A percentile compares a stretch with the other conserved stretches of the same genome.
These are phyloP conservation scores for Aspergillus jensenii DNA, from an alignment of 2,329 filamentous ascomycete genomes.

Conservation along the genomic window DNA sequence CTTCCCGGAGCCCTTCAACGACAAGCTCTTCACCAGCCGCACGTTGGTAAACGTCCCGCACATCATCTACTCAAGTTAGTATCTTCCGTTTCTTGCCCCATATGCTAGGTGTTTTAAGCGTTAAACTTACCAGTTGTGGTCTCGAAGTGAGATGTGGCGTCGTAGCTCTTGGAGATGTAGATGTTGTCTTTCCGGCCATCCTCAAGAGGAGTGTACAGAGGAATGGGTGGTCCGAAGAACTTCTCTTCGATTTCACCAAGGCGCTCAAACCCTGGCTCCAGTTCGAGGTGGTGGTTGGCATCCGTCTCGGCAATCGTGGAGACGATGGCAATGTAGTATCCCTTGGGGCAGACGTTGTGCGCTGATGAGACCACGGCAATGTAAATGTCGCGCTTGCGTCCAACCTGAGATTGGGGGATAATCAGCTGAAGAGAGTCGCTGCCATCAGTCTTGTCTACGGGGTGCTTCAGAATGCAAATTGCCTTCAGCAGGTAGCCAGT, in stretches of 20 bases:
- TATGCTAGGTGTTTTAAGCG: not conserved
- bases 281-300: constrained; percentile 93
- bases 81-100: not conserved
- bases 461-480: constrained; percentile 97
- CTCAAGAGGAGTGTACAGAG: constrained; percentile 87
- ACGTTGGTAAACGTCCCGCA: constrained; percentile 87
- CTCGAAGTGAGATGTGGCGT: constrained; percentile 97
- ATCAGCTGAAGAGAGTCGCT: constrained; percentile 91
- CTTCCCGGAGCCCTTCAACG: constrained; percentile 83
- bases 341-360: constrained; percentile 98
- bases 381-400: constrained; percentile 98
- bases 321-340: constrained; percentile 98
- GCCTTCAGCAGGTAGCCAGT: constrained; percentile 90
- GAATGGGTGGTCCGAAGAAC: constrained; percentile 91
- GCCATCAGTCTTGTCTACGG: constrained; percentile 83
- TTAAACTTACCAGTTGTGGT: constrained; percentile 64
- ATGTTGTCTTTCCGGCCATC: constrained; percentile 83
- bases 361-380: constrained; percentile 92
- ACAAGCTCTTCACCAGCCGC: constrained; percentile 81
- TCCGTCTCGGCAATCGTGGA: constrained; percentile 92
- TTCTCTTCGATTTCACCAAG: constrained; percentile 94
- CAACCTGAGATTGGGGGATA: constrained; percentile 96
- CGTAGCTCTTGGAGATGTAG: constrained; percentile 98
- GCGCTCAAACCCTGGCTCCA: constrained; percentile 86
- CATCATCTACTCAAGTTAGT: constrained; percentile 67